Evolutionary conservation across 2,329 filamentous ascomycete species (phyloP), one percentile per base, ranked within the genome.

Genomic region (Penicillium frequentans): DNA sequence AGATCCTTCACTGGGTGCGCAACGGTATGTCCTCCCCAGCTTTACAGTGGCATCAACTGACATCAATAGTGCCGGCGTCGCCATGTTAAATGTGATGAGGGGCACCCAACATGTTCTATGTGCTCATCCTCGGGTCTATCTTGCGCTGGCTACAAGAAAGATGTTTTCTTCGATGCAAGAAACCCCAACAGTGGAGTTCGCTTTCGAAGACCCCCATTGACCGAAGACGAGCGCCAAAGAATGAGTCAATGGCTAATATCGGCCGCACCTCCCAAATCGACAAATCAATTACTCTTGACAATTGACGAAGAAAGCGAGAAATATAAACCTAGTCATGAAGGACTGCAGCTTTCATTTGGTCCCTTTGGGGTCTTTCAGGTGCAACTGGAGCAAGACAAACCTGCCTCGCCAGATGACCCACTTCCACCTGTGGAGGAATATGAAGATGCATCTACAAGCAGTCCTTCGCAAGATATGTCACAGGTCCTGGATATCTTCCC

Each of bases 21-120:
- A 27, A 63, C 59, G 26, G 61, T 63, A 55, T 43, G 31, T 52
- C n/a, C 10, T 31, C n/a, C 23, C 27, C 37, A 24, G 5, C 45
- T 27, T 35, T 29, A 19, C 16, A 24, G 52, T 46, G 49, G 49
- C 42, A 33, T 45, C 10, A 21, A 21, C 49, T 44, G 19, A 52
- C n/a, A n/a, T 31, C n/a, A 44, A 6, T 51, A 75, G 67, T 76
- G 74, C 65, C 71, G 74, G 48, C 67, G 52, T 52, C 73, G 78
- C 19, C 78, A 79, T 61, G 67, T 75, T 35, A 81, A 80, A 65
- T 81, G 77, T 59, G 78, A 81, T 54, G 76, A 80, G 57, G 65
- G 68, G 5, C 72, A 70, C 7, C 78, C 78, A 3, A 64, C 64
- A 27, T 81, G 78, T 60, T 63, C 64, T 2, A 72, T 70, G 39